Evolutionary conservation across 176 grass and related monocot species (phyloP).

Genomic region (Cenchrus fungigraminus): DNA sequence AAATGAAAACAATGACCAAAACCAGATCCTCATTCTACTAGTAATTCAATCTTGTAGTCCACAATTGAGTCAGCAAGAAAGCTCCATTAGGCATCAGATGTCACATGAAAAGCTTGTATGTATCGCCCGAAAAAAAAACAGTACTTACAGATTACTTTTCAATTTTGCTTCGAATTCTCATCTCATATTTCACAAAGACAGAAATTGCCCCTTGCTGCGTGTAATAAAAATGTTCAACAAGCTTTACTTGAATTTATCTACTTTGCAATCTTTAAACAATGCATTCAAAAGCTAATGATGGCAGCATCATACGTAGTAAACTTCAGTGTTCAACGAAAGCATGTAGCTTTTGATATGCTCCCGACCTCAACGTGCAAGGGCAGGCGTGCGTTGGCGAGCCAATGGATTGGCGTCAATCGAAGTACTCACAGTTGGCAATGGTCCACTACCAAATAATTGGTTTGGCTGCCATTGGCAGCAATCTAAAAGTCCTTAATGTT

Average conservation of each 20-base stretch:
- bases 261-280: background rate
- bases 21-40: background rate
- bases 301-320: background rate
- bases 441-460: too few relatives aligned
- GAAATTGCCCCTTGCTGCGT: background rate
- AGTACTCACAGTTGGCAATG: too few relatives aligned
- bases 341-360: background rate
- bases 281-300: background rate
- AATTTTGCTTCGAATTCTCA: background rate
- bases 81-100: background rate
- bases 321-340: background rate
- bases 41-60: background rate
- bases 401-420: too few relatives aligned
- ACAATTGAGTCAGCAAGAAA: background rate
- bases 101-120: background rate
- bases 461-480: too few relatives aligned
- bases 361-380: background rate
- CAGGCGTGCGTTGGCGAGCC: too few relatives aligned
- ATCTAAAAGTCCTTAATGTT: background rate
- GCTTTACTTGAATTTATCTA: background rate
- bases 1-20: background rate
- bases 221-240: background rate
- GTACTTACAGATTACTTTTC: background rate
- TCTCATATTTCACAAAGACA: background rate
- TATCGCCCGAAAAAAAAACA: background rate